Conservation (phyloP, 129 eudicot species). For the Mikania micrantha region DNA sequence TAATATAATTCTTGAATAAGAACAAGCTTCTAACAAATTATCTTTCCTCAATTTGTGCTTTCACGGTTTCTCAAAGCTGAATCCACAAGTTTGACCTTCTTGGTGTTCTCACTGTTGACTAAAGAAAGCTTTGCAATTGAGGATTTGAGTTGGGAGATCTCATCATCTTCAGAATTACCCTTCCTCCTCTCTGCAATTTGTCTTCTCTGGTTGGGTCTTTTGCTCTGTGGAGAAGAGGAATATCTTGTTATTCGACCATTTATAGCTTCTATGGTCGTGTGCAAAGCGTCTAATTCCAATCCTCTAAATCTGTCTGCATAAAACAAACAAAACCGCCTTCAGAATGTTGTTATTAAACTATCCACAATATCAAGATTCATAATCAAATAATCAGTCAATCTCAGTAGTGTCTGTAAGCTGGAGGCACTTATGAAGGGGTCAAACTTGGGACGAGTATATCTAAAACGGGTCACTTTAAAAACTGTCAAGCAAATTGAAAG, state of each 20-base stretch:
- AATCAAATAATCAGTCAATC: neutral
- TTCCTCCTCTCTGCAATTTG: constrained; percentile 35
- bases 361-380: constrained; percentile 1
- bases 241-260: constrained; percentile 65
- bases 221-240: constrained; percentile 37
- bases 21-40: constrained; percentile 8
- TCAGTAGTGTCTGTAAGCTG: neutral
- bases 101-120: constrained; percentile 67
- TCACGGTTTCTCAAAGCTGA: constrained; percentile 56
- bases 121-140: constrained; percentile 80
- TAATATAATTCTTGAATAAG: neutral
- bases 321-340: neutral
- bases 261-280: constrained; percentile 67
- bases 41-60: constrained; percentile 29
- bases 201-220: constrained; percentile 31
- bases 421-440: neutral
- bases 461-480: too few species aligned
- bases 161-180: constrained; percentile 39
- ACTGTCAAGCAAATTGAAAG: neutral
- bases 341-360: neutral
- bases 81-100: constrained; percentile 77
- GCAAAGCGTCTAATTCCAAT: constrained; percentile 85
- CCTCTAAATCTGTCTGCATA: constrained; percentile 76
- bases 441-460: neutral
- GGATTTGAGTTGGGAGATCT: constrained; percentile 58